Base-by-base conservation (phyloP, 2,329 filamentous ascomycete genomes). In the Cercospora brassicicola region DNA sequence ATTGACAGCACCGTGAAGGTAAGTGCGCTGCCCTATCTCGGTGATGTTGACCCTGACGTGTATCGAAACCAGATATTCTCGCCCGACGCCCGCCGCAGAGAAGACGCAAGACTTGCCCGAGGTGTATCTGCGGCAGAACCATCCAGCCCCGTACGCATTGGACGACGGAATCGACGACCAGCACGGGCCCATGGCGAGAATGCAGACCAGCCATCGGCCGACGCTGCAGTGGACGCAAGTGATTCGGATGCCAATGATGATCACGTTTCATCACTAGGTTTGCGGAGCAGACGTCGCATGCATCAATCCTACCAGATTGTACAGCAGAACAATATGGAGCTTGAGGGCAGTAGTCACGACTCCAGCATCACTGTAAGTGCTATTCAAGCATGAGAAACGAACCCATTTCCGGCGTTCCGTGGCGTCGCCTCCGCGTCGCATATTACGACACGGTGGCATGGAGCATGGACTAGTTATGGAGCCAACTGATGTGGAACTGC, bases 1-100 rank as follows among this genome's bases (percentile, higher is more conserved):
- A 91, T 91, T 18, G 66, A 67, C 28, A 39, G 30, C 7, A 56
- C 48, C 11, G 31, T 55, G 15, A 55, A 56, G 18, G 51, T 28
- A 64, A 55, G 26, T 18, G 20, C 51, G 26, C 30, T 55, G 18
- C 45, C 20, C n/a, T 18, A 11, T 88, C 1, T 86, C 87, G 68
- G 81, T 90, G 66, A 89, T 88, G 2, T 81, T 91, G 67, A 89
- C 89, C 2, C 87, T 87, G 31, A 88, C 86, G 1, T 89, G 89
- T 20, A 91, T 91, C 67, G 89, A 90, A 86, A 91, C 79, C 90
- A 91, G 74, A 87, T 91, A 63, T 91, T 90, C 78, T 88, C 86
- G 0, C 82, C 87, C 0, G 88, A 90, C 72, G 82, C 81, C 55
- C 82, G 83, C 36, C 85, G 86, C 15, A 86, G 89, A 70, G 80